Conservation (phyloP, 768 basidiomycete genomes). For the Strobilomyces echinocephalus region DNA sequence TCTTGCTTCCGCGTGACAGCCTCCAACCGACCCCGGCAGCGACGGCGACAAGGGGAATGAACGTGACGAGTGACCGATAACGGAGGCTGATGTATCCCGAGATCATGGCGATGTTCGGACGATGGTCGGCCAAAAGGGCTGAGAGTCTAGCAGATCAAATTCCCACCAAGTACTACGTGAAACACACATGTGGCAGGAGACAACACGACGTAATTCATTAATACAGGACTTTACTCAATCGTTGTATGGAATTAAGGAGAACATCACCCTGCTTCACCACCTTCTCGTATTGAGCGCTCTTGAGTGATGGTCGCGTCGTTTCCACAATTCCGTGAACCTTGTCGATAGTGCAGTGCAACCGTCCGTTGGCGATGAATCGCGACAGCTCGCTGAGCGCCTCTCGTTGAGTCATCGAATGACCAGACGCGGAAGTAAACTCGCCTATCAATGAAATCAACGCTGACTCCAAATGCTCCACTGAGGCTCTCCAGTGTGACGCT, state of each 20-base stretch:
- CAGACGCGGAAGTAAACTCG: slow-evolving; percentile 34
- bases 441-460: slow-evolving; percentile 83
- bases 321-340: slow-evolving; percentile 93
- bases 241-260: slow-evolving; percentile 79
- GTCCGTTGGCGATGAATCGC: slow-evolving; percentile 82
- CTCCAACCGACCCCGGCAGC: slow-evolving; percentile 5
- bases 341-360: slow-evolving; percentile 87
- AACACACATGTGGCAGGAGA: background rate
- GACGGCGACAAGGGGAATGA: slow-evolving; percentile 6
- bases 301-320: slow-evolving; percentile 71
- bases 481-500: slow-evolving; percentile 87
- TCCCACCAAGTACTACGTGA: background rate
- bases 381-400: slow-evolving; percentile 72
- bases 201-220: slow-evolving; percentile 20
- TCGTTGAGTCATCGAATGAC: background rate
- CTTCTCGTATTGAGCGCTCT: slow-evolving; percentile 87
- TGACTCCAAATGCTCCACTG: slow-evolving; percentile 83
- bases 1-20: background rate
- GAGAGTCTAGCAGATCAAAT: background rate
- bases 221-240: slow-evolving; percentile 84
- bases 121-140: background rate
- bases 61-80: slow-evolving; percentile 5
- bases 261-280: slow-evolving; percentile 93
- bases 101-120: background rate
- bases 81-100: background rate